Conservation (phyloP, 2,329 filamentous ascomycete species). For the Anthostomella pinea region DNA sequence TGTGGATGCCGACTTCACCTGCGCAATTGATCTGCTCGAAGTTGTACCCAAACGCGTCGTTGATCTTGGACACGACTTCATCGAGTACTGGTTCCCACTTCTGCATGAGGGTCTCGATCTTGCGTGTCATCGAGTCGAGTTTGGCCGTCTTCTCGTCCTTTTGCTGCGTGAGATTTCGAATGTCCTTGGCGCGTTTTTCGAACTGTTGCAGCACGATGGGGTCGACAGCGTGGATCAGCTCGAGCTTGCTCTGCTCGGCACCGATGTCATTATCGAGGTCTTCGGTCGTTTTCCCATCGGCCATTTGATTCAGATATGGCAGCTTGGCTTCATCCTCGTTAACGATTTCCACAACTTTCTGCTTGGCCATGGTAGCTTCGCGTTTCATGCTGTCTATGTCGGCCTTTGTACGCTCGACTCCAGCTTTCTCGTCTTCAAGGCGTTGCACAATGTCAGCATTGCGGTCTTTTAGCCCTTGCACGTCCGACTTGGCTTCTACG, state of each 20-base stretch:
- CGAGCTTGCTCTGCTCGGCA: slow-evolving; percentile 70
- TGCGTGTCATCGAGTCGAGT: slow-evolving; percentile 52
- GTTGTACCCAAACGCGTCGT: slow-evolving; percentile 86
- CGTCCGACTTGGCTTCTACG: slow-evolving; percentile 82
- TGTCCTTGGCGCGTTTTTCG: slow-evolving; percentile 67
- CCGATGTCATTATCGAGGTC: slow-evolving; percentile 71
- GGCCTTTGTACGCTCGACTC: slow-evolving; percentile 38
- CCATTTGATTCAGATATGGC: slow-evolving; percentile 42
- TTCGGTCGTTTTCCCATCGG: slow-evolving; percentile 52
- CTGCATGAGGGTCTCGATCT: slow-evolving; percentile 64
- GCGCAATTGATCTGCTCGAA: slow-evolving; percentile 93
- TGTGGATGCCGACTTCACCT: slow-evolving; percentile 83
- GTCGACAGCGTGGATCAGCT: slow-evolving; percentile 76
- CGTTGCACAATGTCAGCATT: slow-evolving; percentile 57
- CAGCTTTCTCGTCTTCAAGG: slow-evolving; percentile 45
- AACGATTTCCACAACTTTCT: slow-evolving; percentile 38
- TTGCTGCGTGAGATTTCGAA: slow-evolving; percentile 58
- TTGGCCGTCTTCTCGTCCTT: slow-evolving; percentile 54
- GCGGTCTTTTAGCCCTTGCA: slow-evolving; percentile 63
- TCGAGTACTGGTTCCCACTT: slow-evolving; percentile 86
- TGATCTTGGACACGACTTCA: slow-evolving; percentile 74
- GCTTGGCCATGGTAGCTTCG: slow-evolving; percentile 34
- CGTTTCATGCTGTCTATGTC: slow-evolving; percentile 37
- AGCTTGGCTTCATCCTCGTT: slow-evolving; percentile 38
- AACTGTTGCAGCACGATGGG: slow-evolving; percentile 74